phyloP scores from a whole-genome alignment of 176 grass and related monocot species.

The Triticum monococcum region DNA sequence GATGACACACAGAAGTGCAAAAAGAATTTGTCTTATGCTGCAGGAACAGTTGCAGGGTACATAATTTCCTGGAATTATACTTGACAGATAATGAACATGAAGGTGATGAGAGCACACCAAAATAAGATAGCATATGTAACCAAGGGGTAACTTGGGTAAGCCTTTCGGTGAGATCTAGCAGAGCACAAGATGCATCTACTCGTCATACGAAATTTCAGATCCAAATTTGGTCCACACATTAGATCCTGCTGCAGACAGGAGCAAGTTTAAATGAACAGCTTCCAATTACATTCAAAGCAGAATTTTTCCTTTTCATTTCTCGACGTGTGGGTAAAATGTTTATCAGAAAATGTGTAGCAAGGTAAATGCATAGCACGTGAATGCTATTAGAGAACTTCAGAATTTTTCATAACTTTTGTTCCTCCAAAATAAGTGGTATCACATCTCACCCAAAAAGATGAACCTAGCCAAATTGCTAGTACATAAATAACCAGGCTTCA shows the following conservation, averaged over 20 bases:
- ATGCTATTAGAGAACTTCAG: not conserved
- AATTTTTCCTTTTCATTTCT: not conserved
- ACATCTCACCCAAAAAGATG: not conserved
- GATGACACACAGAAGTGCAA: not conserved
- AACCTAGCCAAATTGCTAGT: not conserved
- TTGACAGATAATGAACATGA: not conserved
- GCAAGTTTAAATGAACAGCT: not conserved
- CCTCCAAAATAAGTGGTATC: not conserved
- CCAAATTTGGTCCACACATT: not conserved
- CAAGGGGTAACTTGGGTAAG: not conserved
- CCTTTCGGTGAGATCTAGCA: not conserved
- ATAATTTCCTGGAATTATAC: not conserved
- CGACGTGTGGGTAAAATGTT: not conserved
- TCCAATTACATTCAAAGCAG: not conserved
- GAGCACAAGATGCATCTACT: not conserved
- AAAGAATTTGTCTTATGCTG: not conserved
- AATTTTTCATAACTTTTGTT: not conserved
- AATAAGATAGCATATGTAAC: constrained; percentile 15
- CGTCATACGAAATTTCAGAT: not conserved
- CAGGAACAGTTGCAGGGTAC: not conserved
- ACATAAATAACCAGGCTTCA: constrained; percentile 28
- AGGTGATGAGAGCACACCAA: not conserved
- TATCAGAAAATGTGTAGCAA: not conserved
- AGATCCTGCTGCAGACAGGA: not conserved
- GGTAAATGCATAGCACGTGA: not conserved